Conservation (phyloP, 23 red algal genomes). For the Gracilaria gracilis region DNA sequence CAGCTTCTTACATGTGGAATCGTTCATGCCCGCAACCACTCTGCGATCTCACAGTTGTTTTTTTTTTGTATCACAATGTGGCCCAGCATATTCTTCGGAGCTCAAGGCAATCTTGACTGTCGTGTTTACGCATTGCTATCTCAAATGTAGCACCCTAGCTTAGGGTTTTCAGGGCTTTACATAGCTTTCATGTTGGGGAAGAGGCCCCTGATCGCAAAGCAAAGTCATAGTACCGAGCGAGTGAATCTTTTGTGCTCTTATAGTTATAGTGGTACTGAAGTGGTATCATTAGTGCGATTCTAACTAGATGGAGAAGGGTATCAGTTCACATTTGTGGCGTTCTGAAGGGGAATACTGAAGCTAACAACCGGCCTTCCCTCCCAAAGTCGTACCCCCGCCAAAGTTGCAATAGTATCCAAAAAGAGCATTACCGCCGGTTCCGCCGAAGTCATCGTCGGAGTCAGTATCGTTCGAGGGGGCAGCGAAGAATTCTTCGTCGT, state of each 20-base stretch:
- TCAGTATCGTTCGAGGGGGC: background rate
- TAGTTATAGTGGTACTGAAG: background rate
- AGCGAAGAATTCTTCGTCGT: background rate
- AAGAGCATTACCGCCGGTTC: background rate
- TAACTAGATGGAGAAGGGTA: background rate
- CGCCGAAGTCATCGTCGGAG: background rate
- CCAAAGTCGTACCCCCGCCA: background rate
- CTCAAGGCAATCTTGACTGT: no score
- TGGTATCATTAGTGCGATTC: background rate
- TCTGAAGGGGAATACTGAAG: background rate
- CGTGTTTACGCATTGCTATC: no score
- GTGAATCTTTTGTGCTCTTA: no score
- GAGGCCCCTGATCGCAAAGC: no score
- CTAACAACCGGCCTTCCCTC: background rate
- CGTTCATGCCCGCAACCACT: background rate
- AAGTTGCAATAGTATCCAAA: conserved; percentile 15
- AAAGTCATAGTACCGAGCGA: no score
- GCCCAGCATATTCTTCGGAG: no score
- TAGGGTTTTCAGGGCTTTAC: no score
- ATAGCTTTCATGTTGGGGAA: no score
- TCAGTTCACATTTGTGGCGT: conserved; percentile 4
- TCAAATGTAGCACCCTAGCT: no score
- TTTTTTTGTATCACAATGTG: background rate
- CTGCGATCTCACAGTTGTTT: no score
- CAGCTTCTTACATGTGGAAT: background rate